These are phyloP conservation scores for Pleoardoris graminearum DNA, from an alignment of 2,329 filamentous ascomycete genomes.

Conservation along the genomic window DNA sequence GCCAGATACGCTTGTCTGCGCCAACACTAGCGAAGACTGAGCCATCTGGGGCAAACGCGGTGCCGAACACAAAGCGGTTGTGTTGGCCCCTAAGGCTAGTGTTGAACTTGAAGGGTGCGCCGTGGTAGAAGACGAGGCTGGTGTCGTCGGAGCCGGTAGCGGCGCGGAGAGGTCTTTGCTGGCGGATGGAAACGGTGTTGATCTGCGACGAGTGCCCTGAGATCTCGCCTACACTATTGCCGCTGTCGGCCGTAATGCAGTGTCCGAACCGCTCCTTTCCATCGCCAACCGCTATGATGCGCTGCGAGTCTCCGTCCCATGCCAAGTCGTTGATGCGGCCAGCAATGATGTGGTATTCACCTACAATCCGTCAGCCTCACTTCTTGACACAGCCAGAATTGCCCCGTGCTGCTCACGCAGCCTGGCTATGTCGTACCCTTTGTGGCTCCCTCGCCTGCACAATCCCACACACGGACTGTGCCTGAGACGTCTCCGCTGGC, in stretches of 20 bases:
- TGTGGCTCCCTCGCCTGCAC: constrained; percentile 79
- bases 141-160: constrained; percentile 91
- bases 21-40: constrained; percentile 81
- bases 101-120: constrained; percentile 94
- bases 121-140: constrained; percentile 88
- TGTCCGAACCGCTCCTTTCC: constrained; percentile 92
- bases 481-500: constrained; percentile 88
- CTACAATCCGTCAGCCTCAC: constrained; percentile 44
- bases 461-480: constrained; percentile 88
- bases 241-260: constrained; percentile 87
- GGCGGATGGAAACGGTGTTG: constrained; percentile 87
- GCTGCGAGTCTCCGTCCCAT: constrained; percentile 96
- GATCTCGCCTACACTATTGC: constrained; percentile 94
- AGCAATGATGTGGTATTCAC: constrained; percentile 92
- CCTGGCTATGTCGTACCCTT: constrained; percentile 58
- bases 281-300: constrained; percentile 93
- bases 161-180: constrained; percentile 86
- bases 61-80: constrained; percentile 84
- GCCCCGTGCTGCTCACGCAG: neutral
- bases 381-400: constrained; percentile 1
- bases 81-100: constrained; percentile 78
- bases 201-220: constrained; percentile 87
- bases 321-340: constrained; percentile 95
- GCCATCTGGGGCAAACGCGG: constrained; percentile 89
- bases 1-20: constrained; percentile 87